phyloP scores from a whole-genome alignment of 164 flowering plant species.

The Stephania cephalantha region DNA sequence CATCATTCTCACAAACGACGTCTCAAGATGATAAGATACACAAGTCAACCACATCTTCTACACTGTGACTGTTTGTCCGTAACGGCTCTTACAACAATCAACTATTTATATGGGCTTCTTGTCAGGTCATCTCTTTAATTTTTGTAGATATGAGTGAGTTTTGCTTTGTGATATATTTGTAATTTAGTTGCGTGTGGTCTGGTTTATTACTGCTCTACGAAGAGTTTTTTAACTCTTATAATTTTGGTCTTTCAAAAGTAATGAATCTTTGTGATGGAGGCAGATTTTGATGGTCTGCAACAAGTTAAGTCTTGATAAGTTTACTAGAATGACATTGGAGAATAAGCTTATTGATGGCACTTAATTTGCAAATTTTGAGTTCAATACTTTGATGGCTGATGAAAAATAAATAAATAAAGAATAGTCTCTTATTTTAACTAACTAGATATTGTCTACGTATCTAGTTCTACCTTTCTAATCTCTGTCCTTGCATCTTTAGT shows the following conservation, averaged over 20 bases:
- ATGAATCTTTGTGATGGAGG: neutral
- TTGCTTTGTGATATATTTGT: neutral
- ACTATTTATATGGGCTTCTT: neutral
- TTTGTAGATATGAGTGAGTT: neutral
- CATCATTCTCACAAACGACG: slow-evolving; percentile 37
- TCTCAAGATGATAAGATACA: slow-evolving; percentile 42
- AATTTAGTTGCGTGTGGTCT: neutral
- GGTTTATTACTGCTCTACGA: neutral
- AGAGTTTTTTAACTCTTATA: neutral
- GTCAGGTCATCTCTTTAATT: neutral
- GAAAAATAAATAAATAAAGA: neutral
- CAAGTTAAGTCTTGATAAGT: neutral
- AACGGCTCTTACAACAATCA: neutral
- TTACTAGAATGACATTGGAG: too few relatives aligned
- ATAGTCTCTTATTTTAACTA: neutral
- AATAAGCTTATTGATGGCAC: too few relatives aligned
- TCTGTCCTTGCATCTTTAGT: too few relatives aligned
- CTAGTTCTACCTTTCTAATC: too few relatives aligned
- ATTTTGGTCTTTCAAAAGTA: neutral
- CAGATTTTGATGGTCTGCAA: neutral
- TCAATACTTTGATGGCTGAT: too few relatives aligned
- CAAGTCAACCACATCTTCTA: slow-evolving; percentile 52
- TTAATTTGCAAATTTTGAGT: too few relatives aligned
- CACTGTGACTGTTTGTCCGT: slow-evolving; percentile 8
- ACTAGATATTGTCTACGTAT: neutral